phyloP scores from a whole-genome alignment of 805 yeast genomes.

The Metschnikowia henanensis region DNA sequence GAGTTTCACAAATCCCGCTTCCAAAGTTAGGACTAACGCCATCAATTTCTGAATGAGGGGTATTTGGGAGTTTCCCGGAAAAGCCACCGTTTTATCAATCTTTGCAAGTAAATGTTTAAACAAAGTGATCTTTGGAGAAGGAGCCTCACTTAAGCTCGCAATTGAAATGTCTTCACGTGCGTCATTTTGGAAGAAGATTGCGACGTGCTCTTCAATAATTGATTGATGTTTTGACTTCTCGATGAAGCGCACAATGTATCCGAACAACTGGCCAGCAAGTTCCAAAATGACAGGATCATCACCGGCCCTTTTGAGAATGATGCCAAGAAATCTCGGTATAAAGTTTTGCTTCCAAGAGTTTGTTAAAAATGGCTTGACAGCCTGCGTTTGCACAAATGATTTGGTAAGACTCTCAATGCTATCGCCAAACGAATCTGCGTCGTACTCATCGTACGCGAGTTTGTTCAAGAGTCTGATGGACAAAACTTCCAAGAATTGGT shows the following conservation, averaged over 20 bases:
- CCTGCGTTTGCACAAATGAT: constrained; percentile 30
- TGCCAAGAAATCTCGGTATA: constrained; percentile 37
- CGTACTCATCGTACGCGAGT: constrained; percentile 23
- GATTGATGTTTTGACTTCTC: constrained; percentile 46
- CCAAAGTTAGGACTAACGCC: constrained; percentile 29
- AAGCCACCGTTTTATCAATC: constrained; percentile 40
- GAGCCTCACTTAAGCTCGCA: constrained; percentile 21
- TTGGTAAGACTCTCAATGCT: constrained; percentile 20
- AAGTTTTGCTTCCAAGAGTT: constrained; percentile 45
- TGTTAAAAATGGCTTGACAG: constrained; percentile 34
- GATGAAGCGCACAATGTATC: constrained; percentile 39
- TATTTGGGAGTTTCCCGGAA: constrained; percentile 13
- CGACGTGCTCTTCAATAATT: constrained; percentile 38
- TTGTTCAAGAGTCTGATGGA: constrained; percentile 45
- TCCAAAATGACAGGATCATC: constrained; percentile 32
- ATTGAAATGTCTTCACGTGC: constrained; percentile 11
- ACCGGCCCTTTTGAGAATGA: constrained; percentile 12
- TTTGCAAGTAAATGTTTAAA: constrained; percentile 49
- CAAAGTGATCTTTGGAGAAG: constrained; percentile 35
- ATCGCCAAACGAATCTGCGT: constrained; percentile 9
- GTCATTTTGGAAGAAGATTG: constrained; percentile 33
- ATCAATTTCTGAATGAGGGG: constrained; percentile 25
- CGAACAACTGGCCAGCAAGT: constrained; percentile 41
- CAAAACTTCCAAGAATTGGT: constrained; percentile 44
- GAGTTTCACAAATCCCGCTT: constrained; percentile 6